phyloP scores from a whole-genome alignment of 805 yeast genomes.

The Scheffersomyces lignosus region DNA sequence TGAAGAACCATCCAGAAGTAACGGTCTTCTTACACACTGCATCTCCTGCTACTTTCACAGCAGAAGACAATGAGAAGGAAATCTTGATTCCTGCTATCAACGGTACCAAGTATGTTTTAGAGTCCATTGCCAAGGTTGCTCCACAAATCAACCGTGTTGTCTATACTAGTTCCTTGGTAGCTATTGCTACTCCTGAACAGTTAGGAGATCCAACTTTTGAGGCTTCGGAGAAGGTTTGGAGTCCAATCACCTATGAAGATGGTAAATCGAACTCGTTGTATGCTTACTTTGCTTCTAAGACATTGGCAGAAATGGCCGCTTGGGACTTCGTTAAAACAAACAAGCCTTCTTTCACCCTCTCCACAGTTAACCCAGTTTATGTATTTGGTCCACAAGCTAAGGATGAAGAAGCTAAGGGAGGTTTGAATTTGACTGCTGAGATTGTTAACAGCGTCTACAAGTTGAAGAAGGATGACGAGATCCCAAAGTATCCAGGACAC shows the following conservation, averaged over 20 bases:
- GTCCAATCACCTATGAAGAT: conserved; percentile 33
- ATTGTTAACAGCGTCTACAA: conserved; percentile 10
- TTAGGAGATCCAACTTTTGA: background rate
- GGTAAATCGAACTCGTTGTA: conserved; percentile 14
- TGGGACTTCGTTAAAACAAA: conserved; percentile 49
- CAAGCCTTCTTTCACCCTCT: conserved; percentile 37
- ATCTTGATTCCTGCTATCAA: conserved; percentile 12
- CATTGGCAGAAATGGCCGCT: conserved; percentile 52
- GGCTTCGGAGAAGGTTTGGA: conserved; percentile 28
- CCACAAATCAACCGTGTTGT: conserved; percentile 2
- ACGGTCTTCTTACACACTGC: conserved; percentile 48
- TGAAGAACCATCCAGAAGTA: conserved; percentile 40
- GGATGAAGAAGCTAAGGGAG: conserved; percentile 26
- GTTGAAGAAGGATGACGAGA: conserved; percentile 11
- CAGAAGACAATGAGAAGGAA: conserved; percentile 10
- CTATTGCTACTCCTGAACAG: conserved; percentile 4
- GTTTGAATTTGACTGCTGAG: conserved; percentile 18
- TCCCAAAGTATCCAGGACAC: conserved; percentile 2
- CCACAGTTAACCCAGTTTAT: conserved; percentile 43
- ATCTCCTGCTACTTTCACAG: conserved; percentile 37
- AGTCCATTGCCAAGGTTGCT: conserved; percentile 1
- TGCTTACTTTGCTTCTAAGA: conserved; percentile 49
- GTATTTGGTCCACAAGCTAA: conserved; percentile 56
- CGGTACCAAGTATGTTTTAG: conserved; percentile 5
- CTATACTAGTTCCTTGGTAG: conserved; percentile 1